Percentiles rank a stretch among this genome's conserved stretches.
Evolutionary conservation across 2,329 filamentous ascomycete species (phyloP).

Genomic region (Grosmannia huntii): DNA sequence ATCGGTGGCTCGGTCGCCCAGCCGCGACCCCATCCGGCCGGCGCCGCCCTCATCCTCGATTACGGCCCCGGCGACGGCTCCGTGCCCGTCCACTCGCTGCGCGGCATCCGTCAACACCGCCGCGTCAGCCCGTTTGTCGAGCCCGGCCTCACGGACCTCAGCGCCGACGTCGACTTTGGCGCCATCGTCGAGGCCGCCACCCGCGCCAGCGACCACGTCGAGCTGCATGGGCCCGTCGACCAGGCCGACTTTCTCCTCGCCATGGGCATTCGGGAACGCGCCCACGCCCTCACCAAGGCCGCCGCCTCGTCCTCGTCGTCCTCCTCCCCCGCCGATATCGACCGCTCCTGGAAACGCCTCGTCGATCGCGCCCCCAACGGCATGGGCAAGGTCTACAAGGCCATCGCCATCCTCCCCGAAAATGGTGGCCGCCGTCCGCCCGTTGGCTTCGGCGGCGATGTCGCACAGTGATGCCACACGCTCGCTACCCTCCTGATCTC

Average conservation of each 20-base stretch:
- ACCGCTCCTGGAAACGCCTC: constrained; percentile 65
- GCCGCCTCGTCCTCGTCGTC: constrained; percentile 38
- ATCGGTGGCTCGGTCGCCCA: constrained; percentile 57
- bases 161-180: constrained; percentile 86
- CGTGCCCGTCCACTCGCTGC: constrained; percentile 78
- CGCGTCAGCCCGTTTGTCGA: constrained; percentile 66
- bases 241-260: constrained; percentile 67
- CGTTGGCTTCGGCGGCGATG: constrained; percentile 80
- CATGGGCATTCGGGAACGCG: constrained; percentile 76
- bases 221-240: constrained; percentile 84
- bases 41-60: constrained; percentile 89
- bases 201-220: constrained; percentile 62
- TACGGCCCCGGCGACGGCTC: constrained; percentile 65
- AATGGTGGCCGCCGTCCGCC: constrained; percentile 61
- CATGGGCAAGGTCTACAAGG: constrained; percentile 95
- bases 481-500: not conserved
- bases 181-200: constrained; percentile 74
- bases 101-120: constrained; percentile 70
- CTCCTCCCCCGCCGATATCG: constrained; percentile 46
- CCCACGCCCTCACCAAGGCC: constrained; percentile 43
- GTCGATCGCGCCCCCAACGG: constrained; percentile 72
- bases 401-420: constrained; percentile 77
- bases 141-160: constrained; percentile 77
- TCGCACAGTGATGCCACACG: constrained; percentile 16
- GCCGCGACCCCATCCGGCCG: constrained; percentile 52